Base-by-base conservation (phyloP, 441 rosid genomes). In the Corymbia citriodora region DNA sequence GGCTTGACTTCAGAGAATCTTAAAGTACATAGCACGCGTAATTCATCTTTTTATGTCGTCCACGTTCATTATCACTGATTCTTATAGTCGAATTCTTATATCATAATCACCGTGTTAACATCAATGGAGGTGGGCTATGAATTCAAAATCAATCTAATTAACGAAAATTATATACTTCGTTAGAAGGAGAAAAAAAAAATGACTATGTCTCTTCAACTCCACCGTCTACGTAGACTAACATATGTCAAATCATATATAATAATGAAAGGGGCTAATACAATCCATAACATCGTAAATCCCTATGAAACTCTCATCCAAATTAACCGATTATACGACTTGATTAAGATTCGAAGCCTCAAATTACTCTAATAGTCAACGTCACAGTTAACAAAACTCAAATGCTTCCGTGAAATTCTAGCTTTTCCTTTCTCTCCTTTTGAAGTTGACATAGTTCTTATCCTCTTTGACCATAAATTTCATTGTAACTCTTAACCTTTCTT, bases 61-160 rank as follows among this genome's bases (percentile, higher is more conserved):
- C 7, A 0, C 2, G 1, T 68, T 31, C 12, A 17, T 31, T 31
- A 31, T 31, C 21, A 31, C 19, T 16, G 6, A 31, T 68, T 68
- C 23, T 16, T 2, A 31, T 9, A 5, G 23, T 16, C 2, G 2
- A 16, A 0, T 31, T 33, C 17, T 31, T 17, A 31, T 17, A 68
- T 9, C 21, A 10, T 31, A 31, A 68, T 31, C 17, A 31, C 7
- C 45, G 10, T 31, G 4, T 9, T 68, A 31, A 68, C 31, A 3
- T 68, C 6, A 12, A 31, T 31, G 40, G 7, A 31, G 12, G 79
- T 68, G 0, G 7, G 79, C 21, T 14, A 2, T 17, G 36, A 68
- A 31, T 68, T 33, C 45, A 0, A n/a, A 31, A 68, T 31, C 4
- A 68, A 17, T 31, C 17, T 68, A 17, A 31, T 4, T 31, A 68